These are phyloP conservation scores for Jaltomata sinuosa DNA, from an alignment of 257 asterid genomes.

Conservation along the genomic window DNA sequence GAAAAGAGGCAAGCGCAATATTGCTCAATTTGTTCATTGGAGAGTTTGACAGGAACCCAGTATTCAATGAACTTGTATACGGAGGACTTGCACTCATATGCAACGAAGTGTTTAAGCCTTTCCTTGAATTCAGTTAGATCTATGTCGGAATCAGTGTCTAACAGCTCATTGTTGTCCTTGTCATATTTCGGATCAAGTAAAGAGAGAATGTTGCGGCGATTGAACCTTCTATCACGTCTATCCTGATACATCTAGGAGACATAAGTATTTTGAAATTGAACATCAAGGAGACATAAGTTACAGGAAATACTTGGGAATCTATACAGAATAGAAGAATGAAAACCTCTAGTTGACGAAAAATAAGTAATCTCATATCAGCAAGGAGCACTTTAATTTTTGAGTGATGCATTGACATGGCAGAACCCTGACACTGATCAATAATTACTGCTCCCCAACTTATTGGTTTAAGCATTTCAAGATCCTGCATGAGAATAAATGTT, in stretches of 20 bases:
- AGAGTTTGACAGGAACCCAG: slow-evolving; percentile 67
- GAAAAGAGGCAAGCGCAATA: slow-evolving; percentile 50
- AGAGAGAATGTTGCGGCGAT: slow-evolving; percentile 10
- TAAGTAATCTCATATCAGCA: slow-evolving; percentile 20
- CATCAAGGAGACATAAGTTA: background rate
- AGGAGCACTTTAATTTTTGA: slow-evolving; percentile 10
- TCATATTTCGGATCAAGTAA: slow-evolving; percentile 18
- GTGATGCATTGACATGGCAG: background rate
- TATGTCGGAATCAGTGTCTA: slow-evolving; percentile 6
- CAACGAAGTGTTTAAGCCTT: slow-evolving; percentile 9
- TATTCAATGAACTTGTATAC: slow-evolving; percentile 35
- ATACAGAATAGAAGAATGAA: background rate
- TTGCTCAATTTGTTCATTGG: slow-evolving; percentile 48
- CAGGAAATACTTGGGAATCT: background rate
- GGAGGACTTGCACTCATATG: slow-evolving; percentile 15
- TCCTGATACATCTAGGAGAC: slow-evolving; percentile 11
- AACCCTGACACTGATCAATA: slow-evolving; percentile 20
- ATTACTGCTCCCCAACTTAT: slow-evolving; percentile 22
- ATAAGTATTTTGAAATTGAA: too few relatives aligned
- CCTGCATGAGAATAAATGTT: slow-evolving; percentile 10
- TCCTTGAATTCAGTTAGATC: slow-evolving; percentile 14
- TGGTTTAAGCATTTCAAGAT: slow-evolving; percentile 8
- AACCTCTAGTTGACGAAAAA: slow-evolving; percentile 15
- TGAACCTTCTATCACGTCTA: background rate
- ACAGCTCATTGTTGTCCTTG: background rate